Evolutionary conservation across 2,329 filamentous ascomycete species (phyloP).

Genomic region (Fusarium subtropicale): DNA sequence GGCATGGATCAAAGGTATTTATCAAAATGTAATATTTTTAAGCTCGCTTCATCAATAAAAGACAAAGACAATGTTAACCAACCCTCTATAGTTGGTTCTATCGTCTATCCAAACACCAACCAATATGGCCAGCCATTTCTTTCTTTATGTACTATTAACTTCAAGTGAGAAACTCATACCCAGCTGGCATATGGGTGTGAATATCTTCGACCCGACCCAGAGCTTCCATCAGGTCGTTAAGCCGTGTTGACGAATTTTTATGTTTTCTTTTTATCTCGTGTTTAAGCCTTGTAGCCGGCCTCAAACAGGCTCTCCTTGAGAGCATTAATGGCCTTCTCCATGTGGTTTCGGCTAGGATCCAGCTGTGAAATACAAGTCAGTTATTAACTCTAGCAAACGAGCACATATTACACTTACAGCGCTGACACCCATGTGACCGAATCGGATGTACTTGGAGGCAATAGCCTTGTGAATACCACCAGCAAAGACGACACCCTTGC

Average conservation of each 20-base stretch:
- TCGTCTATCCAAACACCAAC: slow-evolving; percentile 25
- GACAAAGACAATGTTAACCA: slow-evolving; percentile 25
- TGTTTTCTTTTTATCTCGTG: not conserved
- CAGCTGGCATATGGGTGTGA: not conserved
- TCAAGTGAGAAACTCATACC: not conserved
- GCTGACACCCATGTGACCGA: slow-evolving; percentile 98
- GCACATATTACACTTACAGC: slow-evolving; percentile 66
- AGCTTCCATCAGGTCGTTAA: not conserved
- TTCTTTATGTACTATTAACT: slow-evolving; percentile 23
- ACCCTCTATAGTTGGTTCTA: slow-evolving; percentile 20
- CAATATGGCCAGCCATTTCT: slow-evolving; percentile 27
- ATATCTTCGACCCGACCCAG: not conserved
- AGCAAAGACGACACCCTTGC: slow-evolving; percentile 92
- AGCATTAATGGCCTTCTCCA: slow-evolving; percentile 85
- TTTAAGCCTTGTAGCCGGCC: slow-evolving; percentile 69
- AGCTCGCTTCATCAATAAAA: slow-evolving; percentile 30
- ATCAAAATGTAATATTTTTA: slow-evolving; percentile 23
- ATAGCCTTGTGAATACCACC: slow-evolving; percentile 97
- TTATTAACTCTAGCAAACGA: not conserved
- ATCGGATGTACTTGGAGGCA: slow-evolving; percentile 90
- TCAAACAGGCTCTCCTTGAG: slow-evolving; percentile 80
- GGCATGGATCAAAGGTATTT: slow-evolving; percentile 12
- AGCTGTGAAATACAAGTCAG: slow-evolving; percentile 59
- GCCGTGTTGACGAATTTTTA: not conserved
- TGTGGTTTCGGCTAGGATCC: slow-evolving; percentile 81